These are phyloP conservation scores for Clitoria ternatea DNA, from an alignment of 306 rosid genomes.

Conservation along the genomic window DNA sequence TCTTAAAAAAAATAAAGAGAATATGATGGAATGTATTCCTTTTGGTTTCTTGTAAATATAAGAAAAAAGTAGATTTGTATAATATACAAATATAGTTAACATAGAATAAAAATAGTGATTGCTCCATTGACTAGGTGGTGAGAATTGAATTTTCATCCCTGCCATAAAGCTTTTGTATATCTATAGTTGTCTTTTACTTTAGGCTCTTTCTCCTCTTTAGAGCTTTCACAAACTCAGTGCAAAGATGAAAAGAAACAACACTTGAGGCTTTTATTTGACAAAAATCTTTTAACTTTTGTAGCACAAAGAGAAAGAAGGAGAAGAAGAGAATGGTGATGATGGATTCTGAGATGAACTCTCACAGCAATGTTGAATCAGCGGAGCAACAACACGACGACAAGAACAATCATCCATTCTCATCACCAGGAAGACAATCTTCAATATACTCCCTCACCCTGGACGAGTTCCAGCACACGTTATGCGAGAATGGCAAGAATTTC, in stretches of 20 bases:
- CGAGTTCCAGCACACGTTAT: slow-evolving; percentile 67
- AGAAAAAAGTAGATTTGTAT: neutral
- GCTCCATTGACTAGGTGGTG: neutral
- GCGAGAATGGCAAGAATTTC: slow-evolving; percentile 64
- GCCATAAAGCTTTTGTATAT: too few species aligned
- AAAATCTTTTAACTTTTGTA: neutral
- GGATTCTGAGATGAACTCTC: slow-evolving; percentile 41
- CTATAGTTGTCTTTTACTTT: neutral
- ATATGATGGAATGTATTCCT: neutral
- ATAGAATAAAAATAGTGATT: neutral
- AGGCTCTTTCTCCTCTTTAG: neutral
- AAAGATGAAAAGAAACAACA: neutral
- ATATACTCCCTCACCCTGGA: slow-evolving; percentile 83
- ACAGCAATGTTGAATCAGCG: slow-evolving; percentile 37
- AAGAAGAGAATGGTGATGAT: slow-evolving; percentile 38
- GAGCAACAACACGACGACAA: slow-evolving; percentile 30
- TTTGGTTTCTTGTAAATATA: neutral
- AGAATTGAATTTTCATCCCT: neutral
- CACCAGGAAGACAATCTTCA: slow-evolving; percentile 65
- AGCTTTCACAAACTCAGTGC: neutral
- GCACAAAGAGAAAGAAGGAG: neutral
- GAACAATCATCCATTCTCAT: slow-evolving; percentile 29
- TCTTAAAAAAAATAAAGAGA: neutral
- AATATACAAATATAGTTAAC: neutral
- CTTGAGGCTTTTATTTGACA: neutral